Base-by-base conservation (phyloP, 441 rosid genomes). In the Pelargonium myrrhifolium region DNA sequence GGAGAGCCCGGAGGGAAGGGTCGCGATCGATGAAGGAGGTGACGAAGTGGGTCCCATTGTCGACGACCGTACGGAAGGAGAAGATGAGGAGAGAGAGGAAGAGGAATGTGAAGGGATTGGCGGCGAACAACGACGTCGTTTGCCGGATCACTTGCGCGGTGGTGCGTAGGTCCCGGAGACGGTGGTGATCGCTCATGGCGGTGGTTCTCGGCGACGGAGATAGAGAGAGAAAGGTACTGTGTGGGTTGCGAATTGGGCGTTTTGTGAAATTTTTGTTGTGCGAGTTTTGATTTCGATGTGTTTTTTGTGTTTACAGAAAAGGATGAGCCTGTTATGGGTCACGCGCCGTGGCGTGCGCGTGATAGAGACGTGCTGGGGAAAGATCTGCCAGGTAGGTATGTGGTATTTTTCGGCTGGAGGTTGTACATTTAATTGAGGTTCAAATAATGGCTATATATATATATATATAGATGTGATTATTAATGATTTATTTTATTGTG, bases 1-100 rank as follows among this genome's bases (percentile, higher is more conserved):
- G 88, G 70, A 88, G 87, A 69, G 96, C 82, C 72, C 83, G 84
- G 73, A 90, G 86, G 59, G 94, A 87, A 17, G 96, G 92, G 78
- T 89, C 93, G 43, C 82, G 79, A 78, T 94, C 97, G 74, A 94
- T 83, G 80, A 87, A 88, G 67, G 92, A 77, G 58, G 88, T 85
- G 75, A 91, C 82, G 55, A 80, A 70, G 62, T 75, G 72, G 65
- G 97, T 81, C 53, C 89, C 92, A 51, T 82, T 85, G 65, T 87
- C 96, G 72, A 92, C 85, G 67, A 88, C 65, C 40, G 86, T 68
- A 35, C 96, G 99, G 81, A 91, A 94, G 59, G 94, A 83, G 80
- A 87, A 84, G 62, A 94, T 88, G 58, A 93, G 80, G 37, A 87
- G 65, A 53, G 97, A 83, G 62, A 93, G 86, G 81, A 85, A 73